Evolutionary conservation across 2,329 filamentous ascomycete species (phyloP), one percentile per base, ranked within the genome.

Genomic region (Zymoseptoria ardabiliae): DNA sequence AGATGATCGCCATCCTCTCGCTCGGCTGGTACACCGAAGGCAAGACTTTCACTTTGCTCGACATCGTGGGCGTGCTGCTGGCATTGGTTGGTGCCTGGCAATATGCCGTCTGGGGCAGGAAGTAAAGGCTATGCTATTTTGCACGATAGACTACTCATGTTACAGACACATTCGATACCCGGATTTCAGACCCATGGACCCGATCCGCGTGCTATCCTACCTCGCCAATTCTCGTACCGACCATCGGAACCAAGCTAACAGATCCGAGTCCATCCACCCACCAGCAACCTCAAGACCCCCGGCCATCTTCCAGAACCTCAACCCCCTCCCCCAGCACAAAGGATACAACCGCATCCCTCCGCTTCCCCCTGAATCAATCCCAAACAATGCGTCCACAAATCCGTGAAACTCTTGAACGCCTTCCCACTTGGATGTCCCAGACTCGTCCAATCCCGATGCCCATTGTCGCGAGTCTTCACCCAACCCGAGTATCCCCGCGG

Each of bases 21-120:
- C 20, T 59, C 11, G 58, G 58, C 11, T 59, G 58, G 58, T 59
- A 56, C 48, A 28, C 30, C 28, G 58, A 59, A 54, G 58, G 58
- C 28, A 59, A 59, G 23, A 49, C 55, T 4, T 56, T 59, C 28
- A 52, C 53, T n/a, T 13, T n/a, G 21, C n/a, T 59, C 4, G 57
- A 59, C 23, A 52, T 56, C 2, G 45, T 53, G 17, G 57, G 57
- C 19, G 49, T 59, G 8, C 13, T 55, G 10, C 45, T 59, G n/a
- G 57, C 57, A 50, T 23, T 59, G 13, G 48, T 23, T 3, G 57
- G 57, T 9, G 57, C 57, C 0, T 59, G 57, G 57, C 53, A 59
- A 45, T 59, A 59, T 30, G 57, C 57, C 35, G 35, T 45, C 17
- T n/a, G 35, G 13, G 35, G 35, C 35, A 45, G 17, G 17, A 45